Evolutionary conservation across 1,284 basidiomycete species (phyloP), one percentile per base, ranked within the genome.

Genomic region (Earliella scabrosa): DNA sequence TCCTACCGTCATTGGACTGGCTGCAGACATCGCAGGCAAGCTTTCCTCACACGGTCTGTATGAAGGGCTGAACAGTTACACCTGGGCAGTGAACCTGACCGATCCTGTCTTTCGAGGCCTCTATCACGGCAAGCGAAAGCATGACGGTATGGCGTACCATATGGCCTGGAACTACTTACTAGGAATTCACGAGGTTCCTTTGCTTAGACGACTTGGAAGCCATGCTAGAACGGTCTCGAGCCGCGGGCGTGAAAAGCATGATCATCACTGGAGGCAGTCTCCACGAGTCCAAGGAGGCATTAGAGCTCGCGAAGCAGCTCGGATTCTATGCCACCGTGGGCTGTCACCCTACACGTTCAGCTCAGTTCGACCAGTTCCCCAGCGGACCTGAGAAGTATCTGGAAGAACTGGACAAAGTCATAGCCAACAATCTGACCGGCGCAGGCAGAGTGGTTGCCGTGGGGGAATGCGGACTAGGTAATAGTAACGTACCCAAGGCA

Each of bases 401-500:
- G 7, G 59, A 73, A 13, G 83, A 79, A 11, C 73, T 94, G 20
- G 84, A 86, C 57, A 68, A 75, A 13, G 65, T 92, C 1, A 82
- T 93, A 23, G 70, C 68, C 16, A 64, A 71, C n/a, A 81, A 89
- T 71, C 68, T 85, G 14, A 75, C 75, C 6, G 83, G 83, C 1
- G 75, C 72, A 56, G 85, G 84, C 26, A 76, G 86, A 47, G 83
- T 86, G 16, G 86, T 93, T 8, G 91, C 92, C 0, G 74, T 96
- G 1, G 94, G 94, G 16, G 94, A 96, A 74, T 93, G 93, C 63
- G 94, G 94, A 10, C 74, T 96, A 34, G 90, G 90, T 91, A 62
- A 41, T n/a, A 39, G 5, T 10, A 11, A 23, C 39, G 3, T 41
- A 23, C 23, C 18, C n/a, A 39, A 16, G 11, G 35, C 3, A n/a